These are phyloP conservation scores for Fusarium humuli DNA, from an alignment of 2,329 filamentous ascomycete genomes.

Conservation along the genomic window DNA sequence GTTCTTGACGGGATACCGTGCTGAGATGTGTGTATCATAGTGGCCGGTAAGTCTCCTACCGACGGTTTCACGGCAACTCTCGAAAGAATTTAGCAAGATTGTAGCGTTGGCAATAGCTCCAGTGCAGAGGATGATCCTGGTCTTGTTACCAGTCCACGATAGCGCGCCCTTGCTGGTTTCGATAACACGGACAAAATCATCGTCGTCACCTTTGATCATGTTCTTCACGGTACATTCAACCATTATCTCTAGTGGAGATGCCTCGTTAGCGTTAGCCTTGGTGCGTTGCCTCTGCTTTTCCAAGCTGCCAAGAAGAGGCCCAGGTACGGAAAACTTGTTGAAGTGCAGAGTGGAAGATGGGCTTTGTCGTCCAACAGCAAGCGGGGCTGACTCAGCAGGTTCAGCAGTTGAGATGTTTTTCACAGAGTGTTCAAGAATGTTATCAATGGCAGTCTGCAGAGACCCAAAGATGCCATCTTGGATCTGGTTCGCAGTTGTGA, in stretches of 20 bases:
- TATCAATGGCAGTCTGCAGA: neutral
- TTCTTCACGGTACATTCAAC: neutral
- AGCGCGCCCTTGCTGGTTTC: conserved; percentile 1
- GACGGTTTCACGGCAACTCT: neutral
- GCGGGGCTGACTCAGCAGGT: neutral
- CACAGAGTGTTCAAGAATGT: neutral
- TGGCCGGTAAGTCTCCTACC: conserved; percentile 1
- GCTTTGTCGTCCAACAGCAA: neutral
- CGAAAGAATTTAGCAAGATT: neutral
- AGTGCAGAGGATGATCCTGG: neutral
- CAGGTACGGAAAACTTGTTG: neutral
- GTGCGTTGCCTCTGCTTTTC: neutral
- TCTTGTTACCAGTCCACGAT: neutral
- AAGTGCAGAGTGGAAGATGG: neutral
- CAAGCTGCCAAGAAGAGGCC: conserved; percentile 1
- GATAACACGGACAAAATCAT: neutral
- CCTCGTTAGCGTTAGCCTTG: neutral
- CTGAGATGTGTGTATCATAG: neutral
- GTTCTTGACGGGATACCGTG: neutral
- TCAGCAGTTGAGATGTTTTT: neutral
- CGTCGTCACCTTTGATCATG: neutral
- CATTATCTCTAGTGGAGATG: neutral
- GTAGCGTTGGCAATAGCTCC: conserved; percentile 1
- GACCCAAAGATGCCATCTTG: neutral
- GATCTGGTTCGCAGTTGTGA: neutral